phyloP scores from a whole-genome alignment of 192 early-diverging fungal genomes.

The Entophlyctis luteolus region DNA sequence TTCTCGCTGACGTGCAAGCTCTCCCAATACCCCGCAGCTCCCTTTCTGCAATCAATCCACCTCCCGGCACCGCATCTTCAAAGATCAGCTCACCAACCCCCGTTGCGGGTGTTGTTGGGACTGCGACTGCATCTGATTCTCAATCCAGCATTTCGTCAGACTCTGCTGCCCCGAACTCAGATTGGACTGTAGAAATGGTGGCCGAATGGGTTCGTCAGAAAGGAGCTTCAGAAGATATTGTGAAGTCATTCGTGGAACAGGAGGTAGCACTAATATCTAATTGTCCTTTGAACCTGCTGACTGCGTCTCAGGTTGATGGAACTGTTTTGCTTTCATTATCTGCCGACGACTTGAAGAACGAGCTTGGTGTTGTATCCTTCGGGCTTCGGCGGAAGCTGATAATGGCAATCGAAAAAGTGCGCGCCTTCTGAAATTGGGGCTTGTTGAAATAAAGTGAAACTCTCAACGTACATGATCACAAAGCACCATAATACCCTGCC shows the following conservation, averaged over 20 bases:
- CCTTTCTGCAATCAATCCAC: no score
- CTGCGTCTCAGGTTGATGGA: not conserved
- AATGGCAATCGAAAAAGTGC: not conserved
- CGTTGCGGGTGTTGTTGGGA: not conserved
- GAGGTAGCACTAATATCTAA: no score
- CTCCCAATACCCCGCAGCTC: not conserved
- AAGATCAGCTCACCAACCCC: not conserved
- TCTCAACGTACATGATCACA: not conserved
- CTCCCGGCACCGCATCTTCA: no score
- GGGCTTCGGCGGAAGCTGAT: not conserved
- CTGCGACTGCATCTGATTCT: not conserved
- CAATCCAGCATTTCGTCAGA: not conserved
- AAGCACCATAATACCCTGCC: no score
- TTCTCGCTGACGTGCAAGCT: not conserved
- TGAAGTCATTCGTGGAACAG: not conserved
- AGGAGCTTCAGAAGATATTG: not conserved
- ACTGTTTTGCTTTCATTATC: not conserved
- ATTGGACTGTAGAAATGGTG: constrained; percentile 2
- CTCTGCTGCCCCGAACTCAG: not conserved
- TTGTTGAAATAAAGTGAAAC: not conserved
- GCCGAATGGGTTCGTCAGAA: constrained; percentile 6
- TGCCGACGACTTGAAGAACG: not conserved
- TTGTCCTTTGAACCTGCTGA: no score
- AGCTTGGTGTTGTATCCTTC: not conserved
- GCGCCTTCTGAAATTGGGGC: not conserved